Base-by-base conservation (phyloP, 176 grass and related monocot genomes). In the Tillandsia fasciculata region DNA sequence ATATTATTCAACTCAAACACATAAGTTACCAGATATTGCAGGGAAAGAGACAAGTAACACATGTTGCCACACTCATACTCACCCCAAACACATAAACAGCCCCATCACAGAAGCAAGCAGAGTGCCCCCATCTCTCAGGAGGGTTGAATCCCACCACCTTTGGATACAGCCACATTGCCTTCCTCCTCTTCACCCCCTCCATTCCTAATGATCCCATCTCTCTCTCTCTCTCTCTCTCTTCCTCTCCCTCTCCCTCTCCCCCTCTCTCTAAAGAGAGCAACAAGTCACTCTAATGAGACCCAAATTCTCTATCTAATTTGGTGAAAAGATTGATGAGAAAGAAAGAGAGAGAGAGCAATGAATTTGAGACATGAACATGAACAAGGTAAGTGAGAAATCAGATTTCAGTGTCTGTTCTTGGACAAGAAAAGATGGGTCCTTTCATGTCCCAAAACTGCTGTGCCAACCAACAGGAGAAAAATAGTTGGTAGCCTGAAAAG, bases 111-210 rank as follows among this genome's bases (percentile, higher is more conserved):
- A 90, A 93, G 74, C 94, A 99, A 9, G 94, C 89, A 15, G 89
- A 90, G 75, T 99, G 94, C 51, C 94, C 94, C 94, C 94, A 99
- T 79, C 94, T 85, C 84, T 99, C 89, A 9, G 90, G 82, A 50
- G 94, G 94, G 57, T 93, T 90, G 77, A 93, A 93, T 29, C 87
- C 89, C 14, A 82, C 76, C 64, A 99, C 75, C 80, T 93, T 99
- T 10, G 94, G 94, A 77, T 99, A 93, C 48, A 93, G 15, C 94
- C 94, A 99, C 86, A 90, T 99, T 74, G 94, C 84, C 84, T 93
- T 99, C 79, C 80, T 79, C 78, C 81, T 83, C 79, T 75, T 81
- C 72, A 78, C 83, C 80, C 78, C 87, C 66, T 52, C 73, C 49
- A 61, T 58, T 2, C 65, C 51, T 66, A 68, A 18, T 2, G 75